phyloP scores from a whole-genome alignment of 2,329 filamentous ascomycete genomes.

The Epichloe brachyelytri region DNA sequence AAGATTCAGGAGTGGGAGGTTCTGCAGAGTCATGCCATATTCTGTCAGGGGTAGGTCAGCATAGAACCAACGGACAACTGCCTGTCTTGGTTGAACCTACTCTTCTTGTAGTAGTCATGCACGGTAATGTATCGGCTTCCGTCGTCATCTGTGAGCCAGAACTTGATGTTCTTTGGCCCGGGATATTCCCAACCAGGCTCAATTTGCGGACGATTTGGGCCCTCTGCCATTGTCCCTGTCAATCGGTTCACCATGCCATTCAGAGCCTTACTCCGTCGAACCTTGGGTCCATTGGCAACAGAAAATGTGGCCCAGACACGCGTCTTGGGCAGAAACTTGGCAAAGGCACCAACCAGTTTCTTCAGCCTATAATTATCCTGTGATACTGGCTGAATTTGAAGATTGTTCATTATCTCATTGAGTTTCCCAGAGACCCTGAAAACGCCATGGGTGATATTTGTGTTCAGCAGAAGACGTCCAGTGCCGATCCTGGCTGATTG shows the following conservation, averaged over 20 bases:
- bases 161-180: constrained; percentile 20
- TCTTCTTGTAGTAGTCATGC: constrained; percentile 29
- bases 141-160: constrained; percentile 17
- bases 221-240: constrained; percentile 4
- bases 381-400: constrained; percentile 10
- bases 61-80: background rate
- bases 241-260: constrained; percentile 16
- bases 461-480: constrained; percentile 40
- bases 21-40: constrained; percentile 21
- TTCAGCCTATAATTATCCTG: constrained; percentile 10
- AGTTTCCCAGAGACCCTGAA: constrained; percentile 31
- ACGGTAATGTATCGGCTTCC: constrained; percentile 23
- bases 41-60: constrained; percentile 13
- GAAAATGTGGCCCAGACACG: constrained; percentile 22
- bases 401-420: constrained; percentile 18
- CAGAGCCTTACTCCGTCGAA: constrained; percentile 18
- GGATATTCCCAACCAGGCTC: constrained; percentile 14
- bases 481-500: constrained; percentile 41
- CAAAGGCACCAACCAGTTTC: constrained; percentile 11
- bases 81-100: constrained; percentile 17
- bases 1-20: constrained; percentile 52
- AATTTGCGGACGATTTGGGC: constrained; percentile 14
- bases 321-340: constrained; percentile 26
- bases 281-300: constrained; percentile 17
- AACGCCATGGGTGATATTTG: constrained; percentile 40